A percentile compares a stretch with the other conserved stretches of the same genome.
Evolutionary conservation across 2,329 filamentous ascomycete species (phyloP).

Genomic region (Hysterium pulicare): DNA sequence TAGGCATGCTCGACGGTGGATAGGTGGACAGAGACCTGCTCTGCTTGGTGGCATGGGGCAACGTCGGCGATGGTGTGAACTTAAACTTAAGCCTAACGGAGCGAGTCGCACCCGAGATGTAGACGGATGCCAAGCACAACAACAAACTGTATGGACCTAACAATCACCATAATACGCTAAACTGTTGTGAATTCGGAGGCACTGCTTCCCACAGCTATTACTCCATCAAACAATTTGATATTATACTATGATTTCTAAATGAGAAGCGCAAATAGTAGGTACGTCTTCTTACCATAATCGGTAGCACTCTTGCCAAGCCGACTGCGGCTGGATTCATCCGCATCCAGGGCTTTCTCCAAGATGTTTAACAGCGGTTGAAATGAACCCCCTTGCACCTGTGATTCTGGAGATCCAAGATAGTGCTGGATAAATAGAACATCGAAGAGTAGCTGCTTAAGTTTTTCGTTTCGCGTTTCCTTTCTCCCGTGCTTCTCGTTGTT

Average conservation of each 20-base stretch:
- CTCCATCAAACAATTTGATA: too few relatives aligned
- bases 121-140: too few relatives aligned
- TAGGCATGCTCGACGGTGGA: neutral
- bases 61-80: too few relatives aligned
- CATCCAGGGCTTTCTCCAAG: slow-evolving; percentile 46
- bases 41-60: too few relatives aligned
- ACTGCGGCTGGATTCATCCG: slow-evolving; percentile 49
- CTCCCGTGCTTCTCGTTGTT: slow-evolving; percentile 9
- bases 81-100: too few relatives aligned
- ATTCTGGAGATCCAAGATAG: slow-evolving; percentile 15
- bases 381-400: neutral
- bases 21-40: too few relatives aligned
- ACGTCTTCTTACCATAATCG: slow-evolving; percentile 82
- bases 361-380: slow-evolving; percentile 46
- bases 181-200: too few relatives aligned
- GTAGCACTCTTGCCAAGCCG: slow-evolving; percentile 59
- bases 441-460: slow-evolving; percentile 40
- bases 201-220: too few relatives aligned
- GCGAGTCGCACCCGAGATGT: too few relatives aligned
- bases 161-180: too few relatives aligned
- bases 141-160: too few relatives aligned
- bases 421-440: slow-evolving; percentile 43
- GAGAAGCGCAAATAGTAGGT: slow-evolving; percentile 76
- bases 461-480: slow-evolving; percentile 17
- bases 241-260: slow-evolving; percentile 22